Conservation (phyloP, 2,329 filamentous ascomycete species). For the Penicillium aurantiogriseum region DNA sequence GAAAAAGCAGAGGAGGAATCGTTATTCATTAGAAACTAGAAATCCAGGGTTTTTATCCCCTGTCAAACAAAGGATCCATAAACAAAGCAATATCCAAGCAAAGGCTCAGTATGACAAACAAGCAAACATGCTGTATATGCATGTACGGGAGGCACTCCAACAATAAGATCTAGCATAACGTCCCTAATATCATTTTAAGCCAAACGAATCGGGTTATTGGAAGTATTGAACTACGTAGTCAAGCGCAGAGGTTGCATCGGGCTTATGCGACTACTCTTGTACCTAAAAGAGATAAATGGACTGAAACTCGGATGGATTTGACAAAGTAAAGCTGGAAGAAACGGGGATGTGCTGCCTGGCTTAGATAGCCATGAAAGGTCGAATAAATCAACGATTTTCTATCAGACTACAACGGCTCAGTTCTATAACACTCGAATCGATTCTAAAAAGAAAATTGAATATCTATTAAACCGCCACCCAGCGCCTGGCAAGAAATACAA, state of each 20-base stretch:
- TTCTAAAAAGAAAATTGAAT: background rate
- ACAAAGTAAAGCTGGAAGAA: background rate
- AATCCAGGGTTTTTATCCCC: too few relatives aligned
- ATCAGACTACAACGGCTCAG: background rate
- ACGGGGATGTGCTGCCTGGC: background rate
- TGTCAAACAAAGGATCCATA: too few relatives aligned
- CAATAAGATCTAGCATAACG: background rate
- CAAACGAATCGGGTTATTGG: background rate
- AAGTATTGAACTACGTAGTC: background rate
- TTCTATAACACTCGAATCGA: background rate
- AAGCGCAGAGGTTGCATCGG: background rate
- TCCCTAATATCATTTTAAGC: background rate
- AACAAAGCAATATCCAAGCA: too few relatives aligned
- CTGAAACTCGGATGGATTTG: background rate
- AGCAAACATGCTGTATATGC: too few relatives aligned
- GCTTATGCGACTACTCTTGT: background rate
- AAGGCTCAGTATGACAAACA: too few relatives aligned
- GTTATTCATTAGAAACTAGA: too few relatives aligned
- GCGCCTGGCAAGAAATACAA: constrained; percentile 2
- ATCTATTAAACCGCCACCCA: background rate
- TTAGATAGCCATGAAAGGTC: background rate
- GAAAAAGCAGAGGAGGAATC: too few relatives aligned
- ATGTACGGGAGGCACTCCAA: too few relatives aligned
- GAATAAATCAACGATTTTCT: background rate
- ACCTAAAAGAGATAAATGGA: background rate